Evolutionary conservation across 2,329 filamentous ascomycete genomes (phyloP), one percentile per base, ranked within the genome.

Genomic region (Apiospora aurea): DNA sequence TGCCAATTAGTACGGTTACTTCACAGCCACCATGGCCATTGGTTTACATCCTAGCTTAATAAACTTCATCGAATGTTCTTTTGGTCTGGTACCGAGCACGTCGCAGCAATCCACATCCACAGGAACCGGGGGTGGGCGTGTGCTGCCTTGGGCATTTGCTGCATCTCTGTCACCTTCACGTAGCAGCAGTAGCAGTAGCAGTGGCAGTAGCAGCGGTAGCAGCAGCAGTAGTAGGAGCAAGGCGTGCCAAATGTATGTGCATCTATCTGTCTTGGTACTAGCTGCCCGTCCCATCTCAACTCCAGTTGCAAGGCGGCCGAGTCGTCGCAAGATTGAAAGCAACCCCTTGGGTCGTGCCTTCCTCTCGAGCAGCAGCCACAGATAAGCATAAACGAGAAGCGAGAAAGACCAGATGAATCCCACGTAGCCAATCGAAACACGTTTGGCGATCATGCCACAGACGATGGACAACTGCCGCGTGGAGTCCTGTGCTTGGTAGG

Each of bases 401-500:
- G 57, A 64, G 6, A n/a, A 14, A 41, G 34, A 41, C 21, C 57
- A 64, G 34, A 64, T 38, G 34, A 64, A 61, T 61, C 29, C 53
- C 21, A 61, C 53, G 18, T 38, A 61, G 57, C 57, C 34, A 64
- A 64, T 64, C 10, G 34, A 64, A 64, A 41, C 57, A n/a, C 57
- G 34, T 8, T n/a, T 14, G 57, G 24, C 57, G 57, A 64, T 64
- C 57, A 41, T 41, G 18, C 29, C 57, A 64, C 57, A n/a, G 57
- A 64, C 57, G n/a, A 64, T 41, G 57, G 34, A 64, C 57, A 64
- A 64, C 57, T 64, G 57, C 57, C 57, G 57, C 34, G 57, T 64
- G 57, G 57, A 64, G 57, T 41, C 34, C 18, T 41, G 29, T 16
- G 29, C 29, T 53, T 4, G 29, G 8, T 61, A 8, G 26, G 46